A percentile compares a stretch with the other conserved stretches of the same genome.
phyloP scores from a whole-genome alignment of 73 alveolate species.

The Paramecium sonneborni region DNA sequence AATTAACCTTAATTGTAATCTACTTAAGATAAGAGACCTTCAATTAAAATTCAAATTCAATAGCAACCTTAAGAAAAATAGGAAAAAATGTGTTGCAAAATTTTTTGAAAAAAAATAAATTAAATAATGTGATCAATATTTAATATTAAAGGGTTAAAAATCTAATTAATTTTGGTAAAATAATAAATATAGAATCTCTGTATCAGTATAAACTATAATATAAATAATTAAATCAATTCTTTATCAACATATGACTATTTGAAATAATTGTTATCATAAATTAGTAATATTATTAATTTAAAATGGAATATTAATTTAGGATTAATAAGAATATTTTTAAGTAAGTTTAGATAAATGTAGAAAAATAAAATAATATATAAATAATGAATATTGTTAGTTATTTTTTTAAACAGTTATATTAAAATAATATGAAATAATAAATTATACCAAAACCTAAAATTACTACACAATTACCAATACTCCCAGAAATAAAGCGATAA shows the following conservation, averaged over 20 bases:
- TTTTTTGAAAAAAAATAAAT: background rate
- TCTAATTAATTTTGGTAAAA: conserved; percentile 4
- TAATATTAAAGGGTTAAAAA: background rate
- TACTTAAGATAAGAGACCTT: background rate
- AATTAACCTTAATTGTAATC: background rate
- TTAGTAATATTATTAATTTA: no score
- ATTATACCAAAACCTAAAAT: conserved; percentile 4
- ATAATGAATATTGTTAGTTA: background rate
- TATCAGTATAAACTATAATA: background rate
- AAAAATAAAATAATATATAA: background rate
- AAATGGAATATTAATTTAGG: no score
- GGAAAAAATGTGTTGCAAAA: background rate
- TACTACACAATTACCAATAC: background rate
- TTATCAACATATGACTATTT: background rate
- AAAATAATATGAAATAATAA: background rate
- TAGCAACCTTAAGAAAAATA: background rate
- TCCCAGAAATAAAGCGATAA: background rate
- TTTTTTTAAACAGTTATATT: background rate
- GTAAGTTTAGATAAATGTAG: no score
- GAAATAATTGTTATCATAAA: conserved; percentile 15
- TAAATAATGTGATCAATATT: background rate
- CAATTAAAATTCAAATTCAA: background rate
- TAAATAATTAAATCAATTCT: background rate
- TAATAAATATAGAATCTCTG: background rate
- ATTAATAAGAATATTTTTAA: no score